Evolutionary conservation across 2,329 filamentous ascomycete species (phyloP), one percentile per base, ranked within the genome.

Genomic region (Colletotrichum destructivum): DNA sequence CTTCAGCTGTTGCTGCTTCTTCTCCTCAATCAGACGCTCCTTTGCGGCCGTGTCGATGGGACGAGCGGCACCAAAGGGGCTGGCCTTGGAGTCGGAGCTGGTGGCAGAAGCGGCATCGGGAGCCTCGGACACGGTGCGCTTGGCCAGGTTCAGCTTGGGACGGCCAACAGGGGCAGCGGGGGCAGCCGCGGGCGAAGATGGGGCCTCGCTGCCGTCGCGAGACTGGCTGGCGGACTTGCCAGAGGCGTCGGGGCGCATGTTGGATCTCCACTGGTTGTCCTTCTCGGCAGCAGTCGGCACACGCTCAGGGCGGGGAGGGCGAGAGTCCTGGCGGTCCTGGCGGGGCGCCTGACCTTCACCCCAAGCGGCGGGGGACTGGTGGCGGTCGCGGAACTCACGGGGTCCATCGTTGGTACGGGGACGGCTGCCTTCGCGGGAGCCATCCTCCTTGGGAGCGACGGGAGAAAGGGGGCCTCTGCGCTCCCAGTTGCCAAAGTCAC

Each of bases 31-130:
- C 81, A 97, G 92, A 77, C 92, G 92, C 85, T 98, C 96, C 75
- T 94, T 92, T 16, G 95, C 89, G 56, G 94, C 93, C 57, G 96
- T 98, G 83, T 99, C 95, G 77, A 98, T 98, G 66, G 96, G 96
- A 74, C 93, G 92, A 68, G 96, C 96, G 73, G 93, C 95, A 78
- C 96, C 96, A 80, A 99, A 99, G 51, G 95, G 95, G 82, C 93
- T 98, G 35, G 95, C 89, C 86, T 98, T 98, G 52, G 93, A 86
- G 78, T 96, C 93, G 21, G 85, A 77, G n/a, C 82, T 78, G 12
- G 90, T 86, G 31, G 91, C 80, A 4, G 88, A 84, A 44, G 84
- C 75, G 12, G 83, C 78, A 73, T 89, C 88, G 4, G 85, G 79
- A 4, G 86, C 88, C 77, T 97, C 95, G 0, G 95, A 92, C 15